Percentiles rank a stretch among this genome's conserved stretches.
These are phyloP conservation scores for Didymella glomerata DNA, from an alignment of 2,329 filamentous ascomycete genomes.

Conservation along the genomic window DNA sequence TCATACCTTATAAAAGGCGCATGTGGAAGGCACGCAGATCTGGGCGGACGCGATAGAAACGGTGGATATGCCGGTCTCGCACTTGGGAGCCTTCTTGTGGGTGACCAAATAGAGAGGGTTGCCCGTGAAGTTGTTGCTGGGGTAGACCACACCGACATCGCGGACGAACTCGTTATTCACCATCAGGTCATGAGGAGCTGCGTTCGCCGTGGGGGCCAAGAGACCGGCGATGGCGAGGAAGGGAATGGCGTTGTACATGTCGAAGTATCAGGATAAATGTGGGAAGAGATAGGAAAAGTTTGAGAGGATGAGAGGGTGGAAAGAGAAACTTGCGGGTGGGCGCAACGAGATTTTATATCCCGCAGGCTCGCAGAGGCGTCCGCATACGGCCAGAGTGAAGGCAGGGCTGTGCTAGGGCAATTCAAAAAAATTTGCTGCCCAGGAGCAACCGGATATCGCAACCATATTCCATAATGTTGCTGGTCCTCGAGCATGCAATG, in stretches of 20 bases:
- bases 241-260: background rate
- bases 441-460: background rate
- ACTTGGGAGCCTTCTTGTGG: slow-evolving; percentile 20
- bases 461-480: background rate
- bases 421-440: background rate
- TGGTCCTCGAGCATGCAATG: background rate
- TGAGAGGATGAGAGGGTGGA: background rate
- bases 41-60: background rate
- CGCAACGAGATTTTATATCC: background rate
- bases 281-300: background rate
- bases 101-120: slow-evolving; percentile 22
- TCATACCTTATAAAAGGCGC: slow-evolving; percentile 11
- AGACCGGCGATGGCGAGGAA: background rate
- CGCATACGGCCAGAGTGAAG: background rate
- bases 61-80: slow-evolving; percentile 17
- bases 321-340: background rate
- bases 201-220: background rate
- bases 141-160: slow-evolving; percentile 31
- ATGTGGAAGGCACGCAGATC: slow-evolving; percentile 10
- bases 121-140: slow-evolving; percentile 21
- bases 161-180: slow-evolving; percentile 25
- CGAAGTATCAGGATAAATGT: background rate
- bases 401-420: background rate
- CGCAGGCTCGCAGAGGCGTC: background rate
- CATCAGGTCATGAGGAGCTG: slow-evolving; percentile 33